Percentiles rank a stretch among this genome's conserved stretches.
phyloP scores from a whole-genome alignment of 2,329 filamentous ascomycete species.

The Tolypocladium tundrense region DNA sequence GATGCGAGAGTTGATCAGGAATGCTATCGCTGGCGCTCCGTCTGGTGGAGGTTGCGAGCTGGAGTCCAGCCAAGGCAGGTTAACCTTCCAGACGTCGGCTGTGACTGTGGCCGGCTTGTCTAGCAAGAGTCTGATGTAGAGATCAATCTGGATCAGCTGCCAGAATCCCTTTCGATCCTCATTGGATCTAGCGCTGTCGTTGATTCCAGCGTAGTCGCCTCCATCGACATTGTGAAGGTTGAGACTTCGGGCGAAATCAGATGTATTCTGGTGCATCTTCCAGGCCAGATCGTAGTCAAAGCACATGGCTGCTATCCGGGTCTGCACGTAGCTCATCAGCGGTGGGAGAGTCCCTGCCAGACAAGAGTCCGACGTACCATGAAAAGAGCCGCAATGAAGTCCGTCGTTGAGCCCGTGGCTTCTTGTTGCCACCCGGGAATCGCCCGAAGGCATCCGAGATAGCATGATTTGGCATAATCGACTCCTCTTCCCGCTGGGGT shows the following conservation, averaged over 20 bases:
- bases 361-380: slow-evolving; percentile 6
- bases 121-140: slow-evolving; percentile 19
- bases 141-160: slow-evolving; percentile 21
- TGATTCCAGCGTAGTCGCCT: slow-evolving; percentile 5
- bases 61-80: slow-evolving; percentile 18
- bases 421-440: slow-evolving; percentile 19
- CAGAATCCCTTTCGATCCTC: slow-evolving; percentile 19
- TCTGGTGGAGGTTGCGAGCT: slow-evolving; percentile 9
- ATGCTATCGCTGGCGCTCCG: slow-evolving; percentile 13
- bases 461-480: slow-evolving; percentile 13
- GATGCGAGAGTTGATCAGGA: slow-evolving; percentile 16
- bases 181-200: slow-evolving; percentile 4
- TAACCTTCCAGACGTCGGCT: slow-evolving; percentile 18
- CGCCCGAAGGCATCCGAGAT: slow-evolving; percentile 17
- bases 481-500: slow-evolving; percentile 4
- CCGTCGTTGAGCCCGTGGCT: slow-evolving; percentile 17
- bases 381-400: slow-evolving; percentile 18
- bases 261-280: slow-evolving; percentile 16
- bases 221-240: slow-evolving; percentile 20
- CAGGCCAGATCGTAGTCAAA: too few species aligned
- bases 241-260: slow-evolving; percentile 18
- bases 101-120: slow-evolving; percentile 18
- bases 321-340: slow-evolving; percentile 6
- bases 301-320: slow-evolving; percentile 4
- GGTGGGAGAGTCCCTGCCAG: neutral